Conservation (phyloP, 176 grass and related monocot species). For the Oryza rufipogon region DNA sequence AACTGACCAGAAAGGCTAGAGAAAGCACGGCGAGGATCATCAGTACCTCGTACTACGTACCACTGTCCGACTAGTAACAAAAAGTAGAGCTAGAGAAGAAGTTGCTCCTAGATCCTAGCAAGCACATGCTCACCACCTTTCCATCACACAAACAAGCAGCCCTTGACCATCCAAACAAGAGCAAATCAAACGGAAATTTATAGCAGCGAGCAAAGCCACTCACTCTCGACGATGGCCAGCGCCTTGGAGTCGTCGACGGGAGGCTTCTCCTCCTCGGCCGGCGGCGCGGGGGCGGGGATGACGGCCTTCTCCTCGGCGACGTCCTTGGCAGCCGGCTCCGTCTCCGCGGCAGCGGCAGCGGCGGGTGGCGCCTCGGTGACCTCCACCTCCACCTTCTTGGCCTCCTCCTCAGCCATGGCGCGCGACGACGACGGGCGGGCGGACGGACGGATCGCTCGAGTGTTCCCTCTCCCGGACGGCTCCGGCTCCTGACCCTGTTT, state of each 20-base stretch:
- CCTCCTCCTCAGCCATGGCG: conserved; percentile 57
- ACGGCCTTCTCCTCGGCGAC: conserved; percentile 92
- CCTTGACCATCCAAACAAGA: too few species aligned
- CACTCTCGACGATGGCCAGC: conserved; percentile 74
- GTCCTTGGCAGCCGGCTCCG: conserved; percentile 60
- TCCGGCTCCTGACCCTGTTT: not conserved
- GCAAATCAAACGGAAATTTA: not conserved
- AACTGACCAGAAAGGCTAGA: not conserved
- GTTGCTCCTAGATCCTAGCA: conserved; percentile 7
- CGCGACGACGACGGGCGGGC: not conserved
- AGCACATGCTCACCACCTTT: conserved; percentile 20
- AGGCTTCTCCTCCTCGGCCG: conserved; percentile 53
- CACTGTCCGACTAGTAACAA: conserved; percentile 2
- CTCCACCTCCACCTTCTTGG: conserved; percentile 90
- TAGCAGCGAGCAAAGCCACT: not conserved
- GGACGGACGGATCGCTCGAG: not conserved
- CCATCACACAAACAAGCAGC: not conserved
- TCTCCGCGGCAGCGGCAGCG: not conserved
- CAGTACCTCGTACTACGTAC: not conserved
- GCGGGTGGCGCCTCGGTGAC: conserved; percentile 28
- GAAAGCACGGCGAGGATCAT: conserved; percentile 30
- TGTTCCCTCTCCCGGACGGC: not conserved
- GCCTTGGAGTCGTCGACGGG: conserved; percentile 72
- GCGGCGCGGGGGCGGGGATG: conserved; percentile 51
- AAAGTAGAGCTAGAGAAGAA: conserved; percentile 27